These are phyloP conservation scores for Artomyces pyxidatus DNA, from an alignment of 768 basidiomycete species.

Conservation along the genomic window DNA sequence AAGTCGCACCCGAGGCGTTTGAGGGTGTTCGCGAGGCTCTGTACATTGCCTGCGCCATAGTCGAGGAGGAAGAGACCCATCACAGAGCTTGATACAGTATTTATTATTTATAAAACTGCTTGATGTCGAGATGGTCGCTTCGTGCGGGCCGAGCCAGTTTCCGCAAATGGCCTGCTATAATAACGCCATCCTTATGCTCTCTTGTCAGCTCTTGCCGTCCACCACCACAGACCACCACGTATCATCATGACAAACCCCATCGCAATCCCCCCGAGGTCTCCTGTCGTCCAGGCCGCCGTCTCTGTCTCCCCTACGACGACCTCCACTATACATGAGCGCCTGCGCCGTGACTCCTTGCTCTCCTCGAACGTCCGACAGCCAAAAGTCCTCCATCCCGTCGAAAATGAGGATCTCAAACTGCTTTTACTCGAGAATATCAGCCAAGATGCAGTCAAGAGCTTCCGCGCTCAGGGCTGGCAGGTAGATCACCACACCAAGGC, in stretches of 20 bases:
- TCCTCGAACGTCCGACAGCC: constrained; percentile 39
- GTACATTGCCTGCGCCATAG: constrained; percentile 94
- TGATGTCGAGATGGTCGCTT: too few relatives aligned
- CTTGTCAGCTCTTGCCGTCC: background rate
- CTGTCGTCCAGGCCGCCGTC: constrained; percentile 32
- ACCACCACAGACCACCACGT: background rate
- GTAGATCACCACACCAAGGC: constrained; percentile 86
- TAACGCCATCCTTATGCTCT: constrained; percentile 1
- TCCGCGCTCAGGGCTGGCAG: constrained; percentile 78
- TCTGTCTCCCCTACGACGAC: constrained; percentile 47
- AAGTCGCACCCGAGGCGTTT: constrained; percentile 77
- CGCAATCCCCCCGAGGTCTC: constrained; percentile 29
- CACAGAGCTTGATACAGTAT: too few relatives aligned
- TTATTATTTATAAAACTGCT: too few relatives aligned
- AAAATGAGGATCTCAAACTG: constrained; percentile 73
- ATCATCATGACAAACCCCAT: constrained; percentile 41
- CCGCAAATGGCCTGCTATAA: background rate
- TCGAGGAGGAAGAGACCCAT: constrained; percentile 84
- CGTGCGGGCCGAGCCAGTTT: too few relatives aligned
- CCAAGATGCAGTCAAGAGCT: constrained; percentile 74
- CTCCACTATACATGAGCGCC: constrained; percentile 26
- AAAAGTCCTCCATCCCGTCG: constrained; percentile 72
- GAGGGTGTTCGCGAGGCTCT: constrained; percentile 89
- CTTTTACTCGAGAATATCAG: constrained; percentile 95
- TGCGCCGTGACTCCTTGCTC: constrained; percentile 17